Evolutionary conservation across 2,329 filamentous ascomycete genomes (phyloP).

Genomic region (Aureobasidium sp.): DNA sequence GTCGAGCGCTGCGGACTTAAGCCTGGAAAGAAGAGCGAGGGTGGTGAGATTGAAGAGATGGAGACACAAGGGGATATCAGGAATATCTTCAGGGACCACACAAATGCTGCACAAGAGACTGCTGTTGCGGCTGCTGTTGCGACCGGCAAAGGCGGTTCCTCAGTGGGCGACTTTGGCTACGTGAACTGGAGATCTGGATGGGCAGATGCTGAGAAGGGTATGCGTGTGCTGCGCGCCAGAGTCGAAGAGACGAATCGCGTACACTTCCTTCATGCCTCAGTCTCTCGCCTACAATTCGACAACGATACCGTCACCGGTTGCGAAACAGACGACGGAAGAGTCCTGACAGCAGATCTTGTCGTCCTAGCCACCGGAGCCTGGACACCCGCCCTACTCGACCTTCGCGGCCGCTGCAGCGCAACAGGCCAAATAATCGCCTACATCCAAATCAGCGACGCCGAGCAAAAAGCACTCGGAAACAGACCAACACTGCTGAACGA

Average conservation of each 20-base stretch:
- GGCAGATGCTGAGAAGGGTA: slow-evolving; percentile 66
- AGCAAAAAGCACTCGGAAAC: slow-evolving; percentile 55
- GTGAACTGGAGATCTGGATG: slow-evolving; percentile 67
- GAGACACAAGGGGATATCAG: slow-evolving; percentile 30
- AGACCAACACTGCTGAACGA: slow-evolving; percentile 69
- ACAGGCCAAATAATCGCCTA: slow-evolving; percentile 79
- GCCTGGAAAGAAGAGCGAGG: slow-evolving; percentile 26
- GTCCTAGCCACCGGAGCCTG: slow-evolving; percentile 82
- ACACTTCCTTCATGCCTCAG: slow-evolving; percentile 42
- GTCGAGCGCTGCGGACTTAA: slow-evolving; percentile 44
- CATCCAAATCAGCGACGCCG: slow-evolving; percentile 60
- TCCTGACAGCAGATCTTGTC: slow-evolving; percentile 58
- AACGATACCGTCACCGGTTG: slow-evolving; percentile 47
- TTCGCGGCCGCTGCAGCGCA: slow-evolving; percentile 65
- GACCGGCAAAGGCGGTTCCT: slow-evolving; percentile 24
- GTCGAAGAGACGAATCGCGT: slow-evolving; percentile 48
- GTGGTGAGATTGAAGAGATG: slow-evolving; percentile 29
- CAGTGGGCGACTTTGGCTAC: slow-evolving; percentile 45
- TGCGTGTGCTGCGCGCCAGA: slow-evolving; percentile 52
- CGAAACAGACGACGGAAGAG: slow-evolving; percentile 39
- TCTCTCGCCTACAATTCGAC: slow-evolving; percentile 32
- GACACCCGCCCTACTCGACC: slow-evolving; percentile 68
- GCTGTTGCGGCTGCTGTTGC: background rate
- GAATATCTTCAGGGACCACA: slow-evolving; percentile 26
- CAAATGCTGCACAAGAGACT: background rate